Percentiles rank a stretch among this genome's conserved stretches.
phyloP scores from a whole-genome alignment of 164 flowering plant genomes.

The Magnolia officinalis region DNA sequence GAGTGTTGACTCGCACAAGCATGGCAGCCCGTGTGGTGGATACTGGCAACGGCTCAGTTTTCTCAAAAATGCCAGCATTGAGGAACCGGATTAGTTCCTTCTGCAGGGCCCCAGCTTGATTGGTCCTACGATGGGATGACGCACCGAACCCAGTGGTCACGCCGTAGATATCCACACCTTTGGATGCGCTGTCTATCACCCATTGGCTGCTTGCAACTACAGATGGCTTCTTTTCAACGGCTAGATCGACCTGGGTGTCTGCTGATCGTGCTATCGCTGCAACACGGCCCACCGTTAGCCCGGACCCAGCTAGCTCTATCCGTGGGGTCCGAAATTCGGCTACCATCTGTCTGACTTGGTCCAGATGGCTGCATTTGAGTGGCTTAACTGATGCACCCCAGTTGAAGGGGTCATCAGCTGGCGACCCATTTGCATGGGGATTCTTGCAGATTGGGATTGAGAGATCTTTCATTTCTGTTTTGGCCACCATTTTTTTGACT shows the following conservation, averaged over 20 bases:
- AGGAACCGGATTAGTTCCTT: constrained; percentile 15
- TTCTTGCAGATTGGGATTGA: neutral
- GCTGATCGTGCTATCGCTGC: constrained; percentile 41
- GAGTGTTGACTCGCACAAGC: constrained; percentile 35
- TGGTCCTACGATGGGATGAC: constrained; percentile 11
- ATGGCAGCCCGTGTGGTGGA: constrained; percentile 32
- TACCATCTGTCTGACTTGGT: constrained; percentile 64
- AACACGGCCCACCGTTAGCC: constrained; percentile 52
- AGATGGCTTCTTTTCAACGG: neutral
- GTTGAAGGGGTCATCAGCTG: constrained; percentile 25
- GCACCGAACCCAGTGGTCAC: constrained; percentile 16
- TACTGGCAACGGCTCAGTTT: neutral
- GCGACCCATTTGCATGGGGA: neutral
- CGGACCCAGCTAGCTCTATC: constrained; percentile 49
- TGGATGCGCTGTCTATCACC: constrained; percentile 11
- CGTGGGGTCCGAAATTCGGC: constrained; percentile 43
- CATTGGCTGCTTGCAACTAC: constrained; percentile 12
- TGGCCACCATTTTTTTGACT: too few species aligned
- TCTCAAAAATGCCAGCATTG: constrained; percentile 9
- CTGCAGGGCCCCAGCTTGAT: constrained; percentile 12
- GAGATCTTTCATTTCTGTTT: neutral
- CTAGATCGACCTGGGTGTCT: constrained; percentile 1
- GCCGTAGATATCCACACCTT: constrained; percentile 13
- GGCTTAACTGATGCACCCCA: constrained; percentile 58
- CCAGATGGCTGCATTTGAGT: constrained; percentile 52